phyloP scores from a whole-genome alignment of 306 rosid species.

The Clitoria ternatea region DNA sequence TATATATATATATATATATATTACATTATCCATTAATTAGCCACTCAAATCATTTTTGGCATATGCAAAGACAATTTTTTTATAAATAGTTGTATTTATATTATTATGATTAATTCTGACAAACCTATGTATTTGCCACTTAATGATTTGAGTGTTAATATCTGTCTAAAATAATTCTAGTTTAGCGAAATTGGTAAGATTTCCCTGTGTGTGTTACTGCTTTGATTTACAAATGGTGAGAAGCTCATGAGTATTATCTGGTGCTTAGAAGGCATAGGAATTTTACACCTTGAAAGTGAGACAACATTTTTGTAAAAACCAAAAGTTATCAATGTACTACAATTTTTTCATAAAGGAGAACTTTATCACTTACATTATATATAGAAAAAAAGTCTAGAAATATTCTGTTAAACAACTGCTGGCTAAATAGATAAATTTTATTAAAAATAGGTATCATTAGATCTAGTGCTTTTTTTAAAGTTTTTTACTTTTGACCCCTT shows the following conservation, averaged over 20 bases:
- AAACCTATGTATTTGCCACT: background rate
- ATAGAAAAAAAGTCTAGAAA: too few species aligned
- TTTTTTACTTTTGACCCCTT: too few species aligned
- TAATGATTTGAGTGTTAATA: conserved; percentile 8
- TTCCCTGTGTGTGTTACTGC: background rate
- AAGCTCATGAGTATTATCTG: background rate
- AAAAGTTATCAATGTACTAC: background rate
- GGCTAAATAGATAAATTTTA: too few species aligned
- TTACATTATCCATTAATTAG: background rate
- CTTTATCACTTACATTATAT: too few species aligned
- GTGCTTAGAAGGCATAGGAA: background rate
- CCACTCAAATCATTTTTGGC: conserved; percentile 10
- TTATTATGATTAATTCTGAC: background rate
- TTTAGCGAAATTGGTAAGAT: background rate
- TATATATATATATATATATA: too few species aligned
- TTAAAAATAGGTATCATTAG: too few species aligned
- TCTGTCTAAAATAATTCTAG: background rate
- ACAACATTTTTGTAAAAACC: background rate
- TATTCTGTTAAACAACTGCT: too few species aligned
- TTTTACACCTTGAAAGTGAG: background rate
- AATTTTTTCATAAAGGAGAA: too few species aligned
- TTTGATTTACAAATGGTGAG: conserved; percentile 1
- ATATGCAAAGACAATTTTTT: background rate
- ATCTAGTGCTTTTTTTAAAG: too few species aligned
- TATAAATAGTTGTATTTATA: background rate